phyloP scores from a whole-genome alignment of 805 yeast genomes.

The Ogataea methanolica region DNA sequence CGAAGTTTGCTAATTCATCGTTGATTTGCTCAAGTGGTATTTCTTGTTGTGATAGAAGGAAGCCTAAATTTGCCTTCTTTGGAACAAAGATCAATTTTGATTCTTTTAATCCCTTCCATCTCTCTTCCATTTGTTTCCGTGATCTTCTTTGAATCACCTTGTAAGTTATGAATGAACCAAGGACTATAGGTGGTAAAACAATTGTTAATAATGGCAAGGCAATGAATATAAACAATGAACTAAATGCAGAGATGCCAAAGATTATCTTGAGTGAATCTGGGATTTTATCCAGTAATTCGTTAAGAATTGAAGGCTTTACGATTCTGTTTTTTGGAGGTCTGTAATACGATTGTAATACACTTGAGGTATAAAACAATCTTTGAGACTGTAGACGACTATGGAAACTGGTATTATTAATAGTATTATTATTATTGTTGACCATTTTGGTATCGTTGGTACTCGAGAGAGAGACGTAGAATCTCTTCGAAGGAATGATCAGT shows the following conservation, averaged over 20 bases:
- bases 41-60: slow-evolving; percentile 10
- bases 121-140: slow-evolving; percentile 11
- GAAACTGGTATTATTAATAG: background rate
- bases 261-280: slow-evolving; percentile 29
- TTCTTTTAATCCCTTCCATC: slow-evolving; percentile 21
- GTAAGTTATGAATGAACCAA: slow-evolving; percentile 22
- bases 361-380: background rate
- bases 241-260: slow-evolving; percentile 20
- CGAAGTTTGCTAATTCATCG: slow-evolving; percentile 26
- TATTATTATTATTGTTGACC: background rate
- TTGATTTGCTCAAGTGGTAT: slow-evolving; percentile 25
- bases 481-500: too few species aligned
- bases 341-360: slow-evolving; percentile 2
- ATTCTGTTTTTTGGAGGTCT: slow-evolving; percentile 23
- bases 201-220: slow-evolving; percentile 29
- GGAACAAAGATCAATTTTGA: slow-evolving; percentile 26
- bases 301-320: slow-evolving; percentile 10
- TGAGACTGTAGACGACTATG: background rate
- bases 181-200: slow-evolving; percentile 27
- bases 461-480: too few species aligned
- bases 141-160: slow-evolving; percentile 10
- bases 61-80: background rate
- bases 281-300: slow-evolving; percentile 16
- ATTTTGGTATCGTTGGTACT: too few species aligned
- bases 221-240: slow-evolving; percentile 27